Evolutionary conservation across 805 yeast genomes (phyloP).

Genomic region (Lipomyces chichibuensis): DNA sequence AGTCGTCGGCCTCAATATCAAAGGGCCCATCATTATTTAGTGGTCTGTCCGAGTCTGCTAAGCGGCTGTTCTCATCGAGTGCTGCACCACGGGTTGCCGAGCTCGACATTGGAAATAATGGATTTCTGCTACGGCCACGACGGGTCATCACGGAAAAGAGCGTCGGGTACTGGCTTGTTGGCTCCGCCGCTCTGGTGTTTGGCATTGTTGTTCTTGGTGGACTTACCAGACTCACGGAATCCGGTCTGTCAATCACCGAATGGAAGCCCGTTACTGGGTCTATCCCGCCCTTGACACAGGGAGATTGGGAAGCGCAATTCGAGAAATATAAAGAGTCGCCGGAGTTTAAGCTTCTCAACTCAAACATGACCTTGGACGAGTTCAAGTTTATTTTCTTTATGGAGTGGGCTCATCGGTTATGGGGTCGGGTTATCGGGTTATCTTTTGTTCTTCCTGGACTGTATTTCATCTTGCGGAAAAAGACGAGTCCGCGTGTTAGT

Average conservation of each 20-base stretch:
- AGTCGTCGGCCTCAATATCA: not conserved
- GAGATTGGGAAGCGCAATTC: conserved; percentile 87
- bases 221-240: conserved; percentile 89
- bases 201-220: conserved; percentile 98
- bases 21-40: not conserved
- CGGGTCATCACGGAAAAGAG: conserved; percentile 18
- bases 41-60: not conserved
- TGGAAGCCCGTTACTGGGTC: conserved; percentile 98
- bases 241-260: conserved; percentile 94
- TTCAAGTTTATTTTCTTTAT: conserved; percentile 91
- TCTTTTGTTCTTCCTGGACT: conserved; percentile 82
- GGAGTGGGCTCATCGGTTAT: conserved; percentile 96
- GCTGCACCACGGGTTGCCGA: not conserved
- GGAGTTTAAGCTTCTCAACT: conserved; percentile 84
- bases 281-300: conserved; percentile 79
- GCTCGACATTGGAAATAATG: not conserved
- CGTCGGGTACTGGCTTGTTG: conserved; percentile 87
- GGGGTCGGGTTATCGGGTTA: conserved; percentile 89
- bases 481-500: conserved; percentile 68
- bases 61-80: conserved; percentile 1
- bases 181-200: conserved; percentile 85
- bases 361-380: conserved; percentile 86
- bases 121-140: not conserved
- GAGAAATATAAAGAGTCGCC: conserved; percentile 81
- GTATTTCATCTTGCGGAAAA: conserved; percentile 70